Percentiles rank a stretch among this genome's conserved stretches.
phyloP scores from a whole-genome alignment of 1,139 yeast genomes.

The Saccharomyces hybrid region DNA sequence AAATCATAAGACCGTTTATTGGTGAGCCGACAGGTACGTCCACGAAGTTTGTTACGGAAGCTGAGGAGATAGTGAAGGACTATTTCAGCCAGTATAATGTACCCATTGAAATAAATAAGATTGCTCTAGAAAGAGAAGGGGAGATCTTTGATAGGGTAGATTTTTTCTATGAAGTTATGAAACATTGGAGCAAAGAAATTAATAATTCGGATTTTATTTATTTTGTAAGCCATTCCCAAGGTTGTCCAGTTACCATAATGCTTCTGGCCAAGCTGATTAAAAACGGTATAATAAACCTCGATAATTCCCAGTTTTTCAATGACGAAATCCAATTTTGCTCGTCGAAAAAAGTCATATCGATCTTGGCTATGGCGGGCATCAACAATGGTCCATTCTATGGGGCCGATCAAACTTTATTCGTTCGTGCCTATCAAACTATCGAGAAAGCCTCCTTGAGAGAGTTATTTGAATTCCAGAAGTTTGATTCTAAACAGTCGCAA shows the following conservation, averaged over 20 bases:
- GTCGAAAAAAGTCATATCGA: slow-evolving; percentile 49
- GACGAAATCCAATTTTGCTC: slow-evolving; percentile 23
- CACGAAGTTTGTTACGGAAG: slow-evolving; percentile 75
- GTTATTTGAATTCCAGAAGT: slow-evolving; percentile 77
- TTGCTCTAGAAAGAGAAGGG: slow-evolving; percentile 91
- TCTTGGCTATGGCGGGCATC: slow-evolving; percentile 92
- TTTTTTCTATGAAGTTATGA: slow-evolving; percentile 63
- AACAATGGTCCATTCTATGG: slow-evolving; percentile 93
- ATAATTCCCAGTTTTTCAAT: slow-evolving; percentile 17
- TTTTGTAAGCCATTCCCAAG: slow-evolving; percentile 92
- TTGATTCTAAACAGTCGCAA: slow-evolving; percentile 61
- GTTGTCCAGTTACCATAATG: slow-evolving; percentile 84
- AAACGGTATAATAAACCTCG: slow-evolving; percentile 48
- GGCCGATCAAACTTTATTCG: slow-evolving; percentile 69
- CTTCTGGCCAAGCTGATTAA: slow-evolving; percentile 64
- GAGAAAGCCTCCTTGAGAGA: slow-evolving; percentile 83
- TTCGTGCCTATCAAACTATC: slow-evolving; percentile 82
- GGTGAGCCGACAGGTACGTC: slow-evolving; percentile 96
- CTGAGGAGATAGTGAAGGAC: slow-evolving; percentile 63
- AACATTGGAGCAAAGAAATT: slow-evolving; percentile 63
- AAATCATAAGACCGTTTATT: slow-evolving; percentile 71
- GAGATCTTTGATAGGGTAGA: slow-evolving; percentile 79
- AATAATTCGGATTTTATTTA: slow-evolving; percentile 75
- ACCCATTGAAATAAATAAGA: slow-evolving; percentile 66
- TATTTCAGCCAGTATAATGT: slow-evolving; percentile 57